Evolutionary conservation across 225 moss, liverwort and hornwort genomes (phyloP), one percentile per base, ranked within the genome.

Genomic region (Marchantia polymorpha): DNA sequence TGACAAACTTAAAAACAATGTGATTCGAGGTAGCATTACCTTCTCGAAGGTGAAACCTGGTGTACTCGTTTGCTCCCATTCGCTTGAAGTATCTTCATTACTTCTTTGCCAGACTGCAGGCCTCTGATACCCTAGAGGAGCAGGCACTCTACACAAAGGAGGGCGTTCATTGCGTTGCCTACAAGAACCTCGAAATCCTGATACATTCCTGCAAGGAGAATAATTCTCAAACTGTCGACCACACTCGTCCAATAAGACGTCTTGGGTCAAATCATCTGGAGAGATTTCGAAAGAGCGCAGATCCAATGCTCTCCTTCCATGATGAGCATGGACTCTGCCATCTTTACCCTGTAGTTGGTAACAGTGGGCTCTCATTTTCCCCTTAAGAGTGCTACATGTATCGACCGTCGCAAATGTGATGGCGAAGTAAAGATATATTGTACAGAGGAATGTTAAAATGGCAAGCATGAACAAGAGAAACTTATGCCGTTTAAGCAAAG

Each of bases 381-480:
- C 79, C 12, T 79, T 14, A 52, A 79, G 79, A 46, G 15, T n/a
- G 9, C 31, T 72, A 79, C 79, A 82, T 7, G 58, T 20, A 52
- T 82, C 82, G 11, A 23, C 20, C 10, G 48, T 52, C 15, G 69
- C 19, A 61, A 82, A 82, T 19, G 78, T 83, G 29, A 83, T 73
- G 1, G 82, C 82, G 52, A 83, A 83, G 29, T 83, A 83, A 0
- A 83, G 78, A 51, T 83, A 83, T 14, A 83, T 64, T 52, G 61
- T 64, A 47, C 82, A 83, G n/a, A 83, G 48, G 46, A 78, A 73
- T 19, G 82, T 73, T 23, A 83, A 56, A 19, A 83, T 64, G 22
- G 73, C 78, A 7, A 83, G 73, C 82, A 78, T 74, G 39, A 73
- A 73, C 78, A 83, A 52, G 49, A 83, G 78, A 64, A 83, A 83